These are phyloP conservation scores for Lentinus tigrinus DNA, from an alignment of 768 basidiomycete species.

Conservation along the genomic window DNA sequence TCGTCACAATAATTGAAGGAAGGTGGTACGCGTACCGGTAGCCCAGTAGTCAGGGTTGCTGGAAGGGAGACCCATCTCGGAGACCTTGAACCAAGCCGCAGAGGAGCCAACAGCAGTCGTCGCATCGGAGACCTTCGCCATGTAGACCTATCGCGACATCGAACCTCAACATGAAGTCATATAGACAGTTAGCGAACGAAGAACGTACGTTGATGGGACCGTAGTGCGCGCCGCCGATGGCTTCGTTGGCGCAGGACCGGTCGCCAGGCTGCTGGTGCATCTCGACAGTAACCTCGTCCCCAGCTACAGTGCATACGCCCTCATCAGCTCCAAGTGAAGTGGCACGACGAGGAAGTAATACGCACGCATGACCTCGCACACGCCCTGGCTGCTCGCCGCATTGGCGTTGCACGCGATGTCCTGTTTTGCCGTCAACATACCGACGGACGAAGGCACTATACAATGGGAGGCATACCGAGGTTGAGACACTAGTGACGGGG, in stretches of 20 bases:
- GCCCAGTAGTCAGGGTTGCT: slow-evolving; percentile 49
- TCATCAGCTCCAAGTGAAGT: neutral
- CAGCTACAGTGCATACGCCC: slow-evolving; percentile 31
- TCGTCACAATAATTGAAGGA: no score
- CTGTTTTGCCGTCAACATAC: slow-evolving; percentile 19
- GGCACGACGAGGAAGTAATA: neutral
- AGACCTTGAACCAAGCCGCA: slow-evolving; percentile 52
- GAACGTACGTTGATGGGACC: slow-evolving; percentile 42
- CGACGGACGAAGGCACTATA: no score
- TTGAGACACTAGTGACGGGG: slow-evolving; percentile 43
- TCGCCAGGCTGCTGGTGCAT: slow-evolving; percentile 53
- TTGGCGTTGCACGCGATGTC: slow-evolving; percentile 50
- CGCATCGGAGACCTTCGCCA: slow-evolving; percentile 48
- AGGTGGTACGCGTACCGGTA: slow-evolving; percentile 20
- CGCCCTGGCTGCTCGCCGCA: slow-evolving; percentile 32
- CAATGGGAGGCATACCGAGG: slow-evolving; percentile 31
- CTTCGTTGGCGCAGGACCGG: slow-evolving; percentile 44
- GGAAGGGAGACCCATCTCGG: slow-evolving; percentile 48
- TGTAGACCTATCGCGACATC: slow-evolving; percentile 36
- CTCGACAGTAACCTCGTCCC: slow-evolving; percentile 48
- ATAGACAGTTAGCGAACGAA: no score
- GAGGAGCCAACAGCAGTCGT: slow-evolving; percentile 41
- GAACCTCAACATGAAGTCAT: no score
- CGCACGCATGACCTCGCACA: slow-evolving; percentile 44
- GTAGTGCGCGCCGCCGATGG: slow-evolving; percentile 52